Evolutionary conservation across 2,329 filamentous ascomycete species (phyloP), one percentile per base, ranked within the genome.

Genomic region (Aspergillus eucalypticola): DNA sequence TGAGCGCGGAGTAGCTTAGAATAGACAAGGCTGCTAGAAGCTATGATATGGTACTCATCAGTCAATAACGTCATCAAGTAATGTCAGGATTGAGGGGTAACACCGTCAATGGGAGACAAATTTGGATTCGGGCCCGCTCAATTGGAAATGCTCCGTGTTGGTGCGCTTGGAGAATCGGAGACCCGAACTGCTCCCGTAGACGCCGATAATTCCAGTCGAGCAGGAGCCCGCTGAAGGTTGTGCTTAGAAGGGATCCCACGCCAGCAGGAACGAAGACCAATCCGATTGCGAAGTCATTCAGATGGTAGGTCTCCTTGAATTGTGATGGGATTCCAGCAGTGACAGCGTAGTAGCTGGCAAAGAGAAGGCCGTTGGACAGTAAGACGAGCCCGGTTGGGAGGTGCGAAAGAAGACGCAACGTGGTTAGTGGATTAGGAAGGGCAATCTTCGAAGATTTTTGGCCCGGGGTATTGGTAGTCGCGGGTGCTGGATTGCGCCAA

Each of bases 261-360:
- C 78, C 79, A 7, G 78, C 74, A 1, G 79, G 77, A 3, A 82
- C 72, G 58, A 79, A 81, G 56, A 74, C 75, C 2, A 82, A 69
- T 1, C 76, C 76, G 11, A 80, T 71, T 13, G 78, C 72, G 8
- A 81, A 67, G 21, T 78, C 73, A 32, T 75, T 67, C 39, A 79
- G 72, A 15, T 70, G 70, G 61, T 81, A 81, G 1, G 74, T 63
- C 0, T 69, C 63, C 13, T 69, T 61, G 44, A 77, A 78, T 5
- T 75, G 71, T 0, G 73, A 69, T 0, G 78, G 74, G 2, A 78
- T 75, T 2, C 73, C 74, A 3, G 78, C 75, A 11, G 69, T 73
- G 53, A 81, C 71, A 44, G 76, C 74, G 56, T 80, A 81, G 64
- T 78, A 80, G 15, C 73, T 75, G 15, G 77, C 74, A 44, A 78